Percentiles rank a stretch among this genome's conserved stretches.
phyloP scores from a whole-genome alignment of 2,329 filamentous ascomycete genomes.

The Coniochaeta sp. region DNA sequence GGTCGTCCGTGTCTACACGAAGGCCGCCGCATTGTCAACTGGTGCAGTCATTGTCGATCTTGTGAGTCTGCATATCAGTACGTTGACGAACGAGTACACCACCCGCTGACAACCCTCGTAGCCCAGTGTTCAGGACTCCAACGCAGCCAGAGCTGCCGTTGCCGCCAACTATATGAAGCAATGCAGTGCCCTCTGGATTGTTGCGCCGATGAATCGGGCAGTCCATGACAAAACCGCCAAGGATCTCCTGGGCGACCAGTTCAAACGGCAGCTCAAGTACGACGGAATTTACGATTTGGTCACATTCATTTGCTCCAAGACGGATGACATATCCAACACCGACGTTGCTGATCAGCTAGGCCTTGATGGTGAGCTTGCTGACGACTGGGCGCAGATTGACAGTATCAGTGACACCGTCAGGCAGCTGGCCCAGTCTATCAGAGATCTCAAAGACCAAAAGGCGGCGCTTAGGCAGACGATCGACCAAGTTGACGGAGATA shows the following conservation, averaged over 20 bases:
- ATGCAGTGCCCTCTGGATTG: slow-evolving; percentile 53
- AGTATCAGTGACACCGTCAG: neutral
- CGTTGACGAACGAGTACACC: neutral
- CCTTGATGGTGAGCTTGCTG: slow-evolving; percentile 11
- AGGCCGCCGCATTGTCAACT: slow-evolving; percentile 27
- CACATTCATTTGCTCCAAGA: slow-evolving; percentile 58
- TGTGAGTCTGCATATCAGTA: slow-evolving; percentile 13
- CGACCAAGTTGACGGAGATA: slow-evolving; percentile 13
- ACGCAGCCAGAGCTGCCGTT: slow-evolving; percentile 43
- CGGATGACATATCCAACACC: slow-evolving; percentile 43
- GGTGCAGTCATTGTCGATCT: slow-evolving; percentile 38
- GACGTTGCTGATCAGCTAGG: slow-evolving; percentile 16
- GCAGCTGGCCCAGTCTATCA: slow-evolving; percentile 3
- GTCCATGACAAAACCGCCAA: slow-evolving; percentile 55
- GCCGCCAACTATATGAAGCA: slow-evolving; percentile 53
- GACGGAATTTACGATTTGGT: slow-evolving; percentile 46
- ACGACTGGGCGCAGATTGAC: slow-evolving; percentile 7
- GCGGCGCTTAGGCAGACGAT: slow-evolving; percentile 17
- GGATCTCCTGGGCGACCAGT: slow-evolving; percentile 46
- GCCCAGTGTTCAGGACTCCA: slow-evolving; percentile 54
- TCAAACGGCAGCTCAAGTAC: slow-evolving; percentile 52
- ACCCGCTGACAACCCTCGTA: slow-evolving; percentile 10
- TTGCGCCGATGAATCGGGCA: slow-evolving; percentile 53
- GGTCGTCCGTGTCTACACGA: slow-evolving; percentile 35
- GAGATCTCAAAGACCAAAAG: slow-evolving; percentile 23